Evolutionary conservation across 495 filamentous ascomycete genomes (phyloP).

Genomic region (Penicillium ochrochloron): DNA sequence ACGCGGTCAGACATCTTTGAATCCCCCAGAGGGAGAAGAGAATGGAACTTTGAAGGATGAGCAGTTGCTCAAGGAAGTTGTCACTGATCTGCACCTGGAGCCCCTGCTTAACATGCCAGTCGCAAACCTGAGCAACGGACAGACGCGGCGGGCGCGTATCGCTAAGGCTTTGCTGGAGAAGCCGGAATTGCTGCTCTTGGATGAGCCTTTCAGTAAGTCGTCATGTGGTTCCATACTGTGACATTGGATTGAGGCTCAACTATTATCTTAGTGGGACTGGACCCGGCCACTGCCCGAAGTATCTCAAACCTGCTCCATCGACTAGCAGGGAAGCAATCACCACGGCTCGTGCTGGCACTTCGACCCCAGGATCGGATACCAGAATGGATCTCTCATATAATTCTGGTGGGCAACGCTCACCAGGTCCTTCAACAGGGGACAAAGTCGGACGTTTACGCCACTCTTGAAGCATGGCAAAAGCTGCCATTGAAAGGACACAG

Average conservation of each 20-base stretch:
- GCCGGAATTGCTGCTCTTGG: conserved; percentile 82
- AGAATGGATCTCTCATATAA: conserved; percentile 84
- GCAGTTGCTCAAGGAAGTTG: conserved; percentile 59
- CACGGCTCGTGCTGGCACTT: conserved; percentile 75
- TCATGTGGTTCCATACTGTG: too few species aligned
- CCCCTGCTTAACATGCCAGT: conserved; percentile 77
- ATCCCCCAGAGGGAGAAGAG: conserved; percentile 63
- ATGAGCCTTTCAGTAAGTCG: conserved; percentile 85
- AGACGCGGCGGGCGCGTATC: conserved; percentile 83
- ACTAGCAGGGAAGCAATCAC: conserved; percentile 65
- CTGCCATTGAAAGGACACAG: conserved; percentile 4
- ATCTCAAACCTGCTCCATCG: conserved; percentile 70
- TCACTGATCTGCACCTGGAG: conserved; percentile 66
- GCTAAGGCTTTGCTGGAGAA: conserved; percentile 78
- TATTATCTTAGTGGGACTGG: conserved; percentile 70
- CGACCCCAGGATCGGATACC: conserved; percentile 86
- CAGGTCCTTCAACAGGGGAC: conserved; percentile 53
- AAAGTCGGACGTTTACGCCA: conserved; percentile 21
- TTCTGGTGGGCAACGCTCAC: conserved; percentile 66
- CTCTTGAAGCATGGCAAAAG: conserved; percentile 36
- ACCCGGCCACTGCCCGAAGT: conserved; percentile 73
- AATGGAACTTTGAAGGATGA: conserved; percentile 47
- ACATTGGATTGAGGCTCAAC: conserved; percentile 5
- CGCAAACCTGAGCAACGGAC: conserved; percentile 88
- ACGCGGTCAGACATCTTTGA: conserved; percentile 75